Evolutionary conservation across 2,329 filamentous ascomycete genomes (phyloP).

Genomic region (Mycosphaerella sp.): DNA sequence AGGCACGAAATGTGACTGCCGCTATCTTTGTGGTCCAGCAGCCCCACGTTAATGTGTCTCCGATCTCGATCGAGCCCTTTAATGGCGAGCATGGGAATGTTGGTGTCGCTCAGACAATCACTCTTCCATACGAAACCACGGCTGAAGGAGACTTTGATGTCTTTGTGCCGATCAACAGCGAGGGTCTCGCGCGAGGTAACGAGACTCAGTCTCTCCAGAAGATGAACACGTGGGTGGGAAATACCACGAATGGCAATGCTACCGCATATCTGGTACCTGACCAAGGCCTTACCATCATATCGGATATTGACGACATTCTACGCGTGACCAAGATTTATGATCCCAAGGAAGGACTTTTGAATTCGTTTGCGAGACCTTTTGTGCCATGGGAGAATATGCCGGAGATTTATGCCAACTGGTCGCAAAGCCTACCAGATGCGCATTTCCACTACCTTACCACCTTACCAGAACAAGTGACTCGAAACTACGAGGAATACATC

Average conservation of each 20-base stretch:
- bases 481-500: slow-evolving; percentile 74
- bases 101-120: slow-evolving; percentile 53
- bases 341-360: slow-evolving; percentile 66
- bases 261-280: slow-evolving; percentile 70
- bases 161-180: slow-evolving; percentile 59
- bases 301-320: slow-evolving; percentile 74
- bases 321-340: slow-evolving; percentile 76
- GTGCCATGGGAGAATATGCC: slow-evolving; percentile 74
- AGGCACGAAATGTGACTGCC: slow-evolving; percentile 66
- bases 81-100: slow-evolving; percentile 42
- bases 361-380: slow-evolving; percentile 67
- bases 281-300: slow-evolving; percentile 63
- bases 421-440: slow-evolving; percentile 55
- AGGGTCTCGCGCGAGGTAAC: slow-evolving; percentile 57
- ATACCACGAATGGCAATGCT: slow-evolving; percentile 60
- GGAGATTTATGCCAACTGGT: slow-evolving; percentile 70
- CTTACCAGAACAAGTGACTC: slow-evolving; percentile 68
- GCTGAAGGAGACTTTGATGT: slow-evolving; percentile 64
- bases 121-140: slow-evolving; percentile 60
- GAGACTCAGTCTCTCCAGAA: slow-evolving; percentile 59
- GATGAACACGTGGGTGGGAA: slow-evolving; percentile 61
- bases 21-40: slow-evolving; percentile 73
- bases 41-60: slow-evolving; percentile 52
- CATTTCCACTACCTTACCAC: slow-evolving; percentile 82
- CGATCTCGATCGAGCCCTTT: slow-evolving; percentile 57